A percentile compares a stretch with the other conserved stretches of the same genome.
Conservation (phyloP, 164 flowering plant species). For the Kingdonia uniflora region DNA sequence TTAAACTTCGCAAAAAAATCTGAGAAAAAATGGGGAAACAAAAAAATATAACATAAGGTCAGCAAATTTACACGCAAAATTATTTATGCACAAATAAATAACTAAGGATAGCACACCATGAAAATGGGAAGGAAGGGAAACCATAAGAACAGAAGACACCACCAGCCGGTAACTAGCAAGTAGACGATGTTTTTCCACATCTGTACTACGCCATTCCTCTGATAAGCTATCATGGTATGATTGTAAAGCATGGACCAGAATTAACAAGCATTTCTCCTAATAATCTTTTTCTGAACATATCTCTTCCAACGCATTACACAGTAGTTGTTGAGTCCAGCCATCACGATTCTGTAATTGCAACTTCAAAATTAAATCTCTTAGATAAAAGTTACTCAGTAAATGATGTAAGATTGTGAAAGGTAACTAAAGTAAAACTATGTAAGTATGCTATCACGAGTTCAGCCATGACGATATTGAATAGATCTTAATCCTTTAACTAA, state of each 20-base stretch:
- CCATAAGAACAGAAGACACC: slow-evolving; percentile 74
- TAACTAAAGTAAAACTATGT: no score
- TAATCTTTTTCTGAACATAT: slow-evolving; percentile 51
- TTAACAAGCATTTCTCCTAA: slow-evolving; percentile 68
- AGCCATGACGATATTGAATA: no score
- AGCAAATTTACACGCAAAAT: neutral
- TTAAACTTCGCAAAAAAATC: no score
- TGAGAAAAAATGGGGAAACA: no score
- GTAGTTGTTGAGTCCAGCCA: slow-evolving; percentile 33
- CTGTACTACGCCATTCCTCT: slow-evolving; percentile 17
- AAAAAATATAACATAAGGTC: no score
- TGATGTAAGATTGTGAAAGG: no score
- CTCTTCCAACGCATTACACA: slow-evolving; percentile 65
- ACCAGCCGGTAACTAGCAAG: slow-evolving; percentile 55
- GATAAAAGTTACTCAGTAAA: no score
- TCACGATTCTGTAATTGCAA: slow-evolving; percentile 26
- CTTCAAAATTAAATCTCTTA: neutral
- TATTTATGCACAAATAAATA: neutral
- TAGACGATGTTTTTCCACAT: slow-evolving; percentile 29
- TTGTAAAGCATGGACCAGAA: slow-evolving; percentile 56
- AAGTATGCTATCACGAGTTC: no score
- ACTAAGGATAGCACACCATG: slow-evolving; percentile 38
- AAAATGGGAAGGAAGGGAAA: slow-evolving; percentile 76
- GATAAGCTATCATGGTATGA: slow-evolving; percentile 26
- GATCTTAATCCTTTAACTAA: no score